A percentile compares a stretch with the other conserved stretches of the same genome.
phyloP scores from a whole-genome alignment of 1,284 basidiomycete genomes.

The Marasmius sp. region DNA sequence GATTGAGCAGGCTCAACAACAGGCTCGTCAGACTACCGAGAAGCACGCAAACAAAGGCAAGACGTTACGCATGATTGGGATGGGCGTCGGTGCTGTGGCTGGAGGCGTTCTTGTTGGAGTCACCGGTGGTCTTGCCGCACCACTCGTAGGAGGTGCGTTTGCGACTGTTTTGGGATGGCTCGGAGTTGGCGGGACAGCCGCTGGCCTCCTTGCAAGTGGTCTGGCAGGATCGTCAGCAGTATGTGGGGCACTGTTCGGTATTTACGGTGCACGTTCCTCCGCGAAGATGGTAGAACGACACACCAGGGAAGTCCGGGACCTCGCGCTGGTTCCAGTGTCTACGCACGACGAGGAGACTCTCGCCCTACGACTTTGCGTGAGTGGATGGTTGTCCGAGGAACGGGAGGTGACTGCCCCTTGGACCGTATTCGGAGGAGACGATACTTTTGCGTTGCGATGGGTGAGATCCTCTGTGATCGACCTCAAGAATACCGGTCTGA shows the following conservation, averaged over 20 bases:
- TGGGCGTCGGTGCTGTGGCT: slow-evolving; percentile 53
- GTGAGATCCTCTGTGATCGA: slow-evolving; percentile 28
- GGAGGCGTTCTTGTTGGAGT: slow-evolving; percentile 58
- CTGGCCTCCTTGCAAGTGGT: slow-evolving; percentile 52
- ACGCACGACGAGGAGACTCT: slow-evolving; percentile 41
- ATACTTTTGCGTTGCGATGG: slow-evolving; percentile 62
- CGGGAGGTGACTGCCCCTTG: slow-evolving; percentile 54
- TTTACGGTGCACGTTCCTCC: slow-evolving; percentile 51
- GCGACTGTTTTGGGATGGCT: slow-evolving; percentile 48
- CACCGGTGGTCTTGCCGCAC: slow-evolving; percentile 53
- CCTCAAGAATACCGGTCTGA: not conserved
- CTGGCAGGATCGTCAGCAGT: slow-evolving; percentile 57
- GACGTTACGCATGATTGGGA: slow-evolving; percentile 44
- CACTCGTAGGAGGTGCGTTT: slow-evolving; percentile 56
- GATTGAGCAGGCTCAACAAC: slow-evolving; percentile 43
- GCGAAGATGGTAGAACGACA: slow-evolving; percentile 51
- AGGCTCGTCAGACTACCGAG: slow-evolving; percentile 38
- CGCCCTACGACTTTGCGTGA: slow-evolving; percentile 54
- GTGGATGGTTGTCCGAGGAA: slow-evolving; percentile 49
- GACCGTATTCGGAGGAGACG: slow-evolving; percentile 50
- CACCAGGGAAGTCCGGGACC: slow-evolving; percentile 53
- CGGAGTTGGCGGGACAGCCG: slow-evolving; percentile 54
- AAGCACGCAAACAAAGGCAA: slow-evolving; percentile 43
- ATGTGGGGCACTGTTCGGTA: slow-evolving; percentile 58
- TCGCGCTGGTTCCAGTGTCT: slow-evolving; percentile 49